phyloP scores from a whole-genome alignment of 805 yeast genomes.

The Maudiozyma turicensis region DNA sequence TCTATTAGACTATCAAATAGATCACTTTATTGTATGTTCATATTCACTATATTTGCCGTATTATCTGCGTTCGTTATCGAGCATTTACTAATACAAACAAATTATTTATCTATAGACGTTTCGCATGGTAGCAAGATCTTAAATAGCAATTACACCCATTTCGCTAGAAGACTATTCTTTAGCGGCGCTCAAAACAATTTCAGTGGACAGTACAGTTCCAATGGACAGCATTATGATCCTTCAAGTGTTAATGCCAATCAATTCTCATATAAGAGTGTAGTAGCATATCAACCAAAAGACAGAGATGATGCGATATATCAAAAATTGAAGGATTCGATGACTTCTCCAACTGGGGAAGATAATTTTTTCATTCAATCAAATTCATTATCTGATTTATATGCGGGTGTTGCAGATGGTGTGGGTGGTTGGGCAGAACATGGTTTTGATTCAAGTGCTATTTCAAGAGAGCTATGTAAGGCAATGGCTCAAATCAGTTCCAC shows the following conservation, averaged over 20 bases:
- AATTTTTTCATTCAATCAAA: slow-evolving; percentile 44
- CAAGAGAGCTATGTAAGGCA: slow-evolving; percentile 62
- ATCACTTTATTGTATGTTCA: slow-evolving; percentile 17
- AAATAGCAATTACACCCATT: slow-evolving; percentile 4
- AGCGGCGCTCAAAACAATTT: slow-evolving; percentile 6
- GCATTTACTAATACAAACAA: slow-evolving; percentile 12
- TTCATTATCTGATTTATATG: slow-evolving; percentile 32
- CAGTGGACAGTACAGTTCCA: neutral
- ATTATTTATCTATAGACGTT: slow-evolving; percentile 3
- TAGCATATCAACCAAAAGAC: slow-evolving; percentile 68
- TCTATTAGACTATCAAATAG: slow-evolving; percentile 6
- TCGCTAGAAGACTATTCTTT: slow-evolving; percentile 15
- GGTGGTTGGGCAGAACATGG: slow-evolving; percentile 97
- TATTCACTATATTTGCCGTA: slow-evolving; percentile 7
- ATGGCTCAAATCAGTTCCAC: slow-evolving; percentile 31
- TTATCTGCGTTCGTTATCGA: slow-evolving; percentile 7
- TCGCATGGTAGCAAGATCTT: slow-evolving; percentile 3
- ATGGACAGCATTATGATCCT: slow-evolving; percentile 1
- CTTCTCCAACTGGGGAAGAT: slow-evolving; percentile 72
- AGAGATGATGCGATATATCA: slow-evolving; percentile 42
- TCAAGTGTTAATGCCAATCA: slow-evolving; percentile 7
- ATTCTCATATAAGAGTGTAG: slow-evolving; percentile 46
- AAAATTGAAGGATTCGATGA: slow-evolving; percentile 25
- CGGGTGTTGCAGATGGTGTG: slow-evolving; percentile 94
- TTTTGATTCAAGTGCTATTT: slow-evolving; percentile 78